Conservation (phyloP, 1,284 basidiomycete genomes). For the Vanrija pseudolonga region DNA sequence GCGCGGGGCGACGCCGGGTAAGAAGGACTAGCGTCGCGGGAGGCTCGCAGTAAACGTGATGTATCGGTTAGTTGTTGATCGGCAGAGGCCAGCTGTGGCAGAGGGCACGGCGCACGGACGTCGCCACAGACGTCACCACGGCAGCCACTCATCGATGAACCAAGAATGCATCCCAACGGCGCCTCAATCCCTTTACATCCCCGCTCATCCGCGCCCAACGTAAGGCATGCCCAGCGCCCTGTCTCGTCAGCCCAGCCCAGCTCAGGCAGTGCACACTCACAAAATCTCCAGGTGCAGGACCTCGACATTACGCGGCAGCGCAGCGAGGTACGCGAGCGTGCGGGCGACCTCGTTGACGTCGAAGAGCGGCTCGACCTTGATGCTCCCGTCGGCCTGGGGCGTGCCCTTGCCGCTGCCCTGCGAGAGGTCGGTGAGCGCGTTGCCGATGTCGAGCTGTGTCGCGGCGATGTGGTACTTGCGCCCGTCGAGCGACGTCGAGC, state of each 20-base stretch:
- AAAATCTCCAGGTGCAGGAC: constrained; percentile 60
- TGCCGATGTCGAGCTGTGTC: constrained; percentile 77
- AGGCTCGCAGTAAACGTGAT: too few species aligned
- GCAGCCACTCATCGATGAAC: too few species aligned
- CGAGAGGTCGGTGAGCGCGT: constrained; percentile 63
- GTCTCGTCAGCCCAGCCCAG: constrained; percentile 1
- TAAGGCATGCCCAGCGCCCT: constrained; percentile 21
- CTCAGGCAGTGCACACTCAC: constrained; percentile 53
- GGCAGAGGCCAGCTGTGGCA: too few species aligned
- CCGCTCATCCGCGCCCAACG: constrained; percentile 13
- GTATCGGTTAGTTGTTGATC: too few species aligned
- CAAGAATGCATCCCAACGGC: neutral
- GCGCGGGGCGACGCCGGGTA: neutral
- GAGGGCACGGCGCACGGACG: too few species aligned
- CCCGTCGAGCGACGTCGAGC: constrained; percentile 70
- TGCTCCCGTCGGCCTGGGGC: constrained; percentile 65
- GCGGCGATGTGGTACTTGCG: constrained; percentile 67
- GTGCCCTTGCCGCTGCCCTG: constrained; percentile 53
- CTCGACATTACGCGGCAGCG: constrained; percentile 63
- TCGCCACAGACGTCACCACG: too few species aligned
- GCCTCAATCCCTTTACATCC: neutral
- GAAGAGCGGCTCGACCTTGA: constrained; percentile 57
- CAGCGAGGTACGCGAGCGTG: constrained; percentile 66
- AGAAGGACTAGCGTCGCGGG: neutral
- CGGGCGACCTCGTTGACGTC: constrained; percentile 61